These are phyloP conservation scores for Cytospora leucostoma DNA, from an alignment of 2,329 filamentous ascomycete species.

Conservation along the genomic window DNA sequence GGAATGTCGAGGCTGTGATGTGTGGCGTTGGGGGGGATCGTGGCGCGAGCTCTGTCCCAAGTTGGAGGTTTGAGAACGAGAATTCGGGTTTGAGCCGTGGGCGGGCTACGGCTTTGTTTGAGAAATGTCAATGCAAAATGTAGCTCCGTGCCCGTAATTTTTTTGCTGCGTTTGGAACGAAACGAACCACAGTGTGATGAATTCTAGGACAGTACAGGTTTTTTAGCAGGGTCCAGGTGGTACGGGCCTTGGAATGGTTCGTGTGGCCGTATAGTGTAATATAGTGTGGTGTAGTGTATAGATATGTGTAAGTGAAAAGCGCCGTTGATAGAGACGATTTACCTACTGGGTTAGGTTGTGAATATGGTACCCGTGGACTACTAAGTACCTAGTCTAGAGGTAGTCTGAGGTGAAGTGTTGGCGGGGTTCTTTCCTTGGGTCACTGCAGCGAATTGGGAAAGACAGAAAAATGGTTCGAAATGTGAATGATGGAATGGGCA, in stretches of 20 bases:
- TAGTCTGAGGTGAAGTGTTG: not conserved
- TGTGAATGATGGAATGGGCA: not conserved
- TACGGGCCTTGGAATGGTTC: not conserved
- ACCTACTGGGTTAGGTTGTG: too few relatives aligned
- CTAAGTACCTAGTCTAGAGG: not conserved
- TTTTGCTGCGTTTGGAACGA: not conserved
- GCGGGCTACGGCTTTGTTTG: not conserved
- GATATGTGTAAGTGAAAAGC: not conserved
- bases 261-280: too few relatives aligned
- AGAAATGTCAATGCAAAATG: not conserved
- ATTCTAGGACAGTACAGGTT: not conserved
- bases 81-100: slow-evolving; percentile 1
- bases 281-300: too few relatives aligned
- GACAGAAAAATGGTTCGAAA: not conserved
- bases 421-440: not conserved
- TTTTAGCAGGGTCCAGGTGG: not conserved
- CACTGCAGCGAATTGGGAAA: not conserved
- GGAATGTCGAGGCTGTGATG: slow-evolving; percentile 29
- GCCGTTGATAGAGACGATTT: not conserved
- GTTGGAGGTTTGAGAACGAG: not conserved
- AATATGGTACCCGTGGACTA: not conserved
- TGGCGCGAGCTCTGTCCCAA: slow-evolving; percentile 28
- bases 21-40: slow-evolving; percentile 26
- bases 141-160: not conserved
- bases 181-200: not conserved